Percentiles rank a stretch among this genome's conserved stretches.
phyloP scores from a whole-genome alignment of 768 basidiomycete genomes.

The Fibroporia radiculosa region DNA sequence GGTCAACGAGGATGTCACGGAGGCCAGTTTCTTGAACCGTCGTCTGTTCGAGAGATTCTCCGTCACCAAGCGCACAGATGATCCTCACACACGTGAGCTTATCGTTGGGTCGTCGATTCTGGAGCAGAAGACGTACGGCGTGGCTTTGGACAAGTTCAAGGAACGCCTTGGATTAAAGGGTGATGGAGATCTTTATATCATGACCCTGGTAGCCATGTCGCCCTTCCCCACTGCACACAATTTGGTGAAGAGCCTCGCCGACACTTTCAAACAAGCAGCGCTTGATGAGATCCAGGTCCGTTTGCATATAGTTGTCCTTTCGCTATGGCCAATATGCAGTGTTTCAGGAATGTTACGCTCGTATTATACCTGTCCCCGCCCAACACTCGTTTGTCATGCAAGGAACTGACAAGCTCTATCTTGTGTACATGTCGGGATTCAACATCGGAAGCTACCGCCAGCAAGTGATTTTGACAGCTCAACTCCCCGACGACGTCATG shows the following conservation, averaged over 20 bases:
- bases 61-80: slow-evolving; percentile 20
- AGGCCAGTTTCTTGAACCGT: slow-evolving; percentile 34
- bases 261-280: slow-evolving; percentile 25
- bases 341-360: slow-evolving; percentile 14
- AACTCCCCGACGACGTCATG: background rate
- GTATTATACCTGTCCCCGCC: slow-evolving; percentile 27
- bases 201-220: slow-evolving; percentile 34
- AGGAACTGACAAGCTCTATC: slow-evolving; percentile 25
- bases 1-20: slow-evolving; percentile 29
- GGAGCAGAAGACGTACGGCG: slow-evolving; percentile 26
- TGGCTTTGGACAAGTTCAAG: slow-evolving; percentile 29
- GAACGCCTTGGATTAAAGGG: slow-evolving; percentile 26
- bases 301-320: background rate
- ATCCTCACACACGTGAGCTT: slow-evolving; percentile 16
- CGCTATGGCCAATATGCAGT: background rate
- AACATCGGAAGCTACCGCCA: slow-evolving; percentile 28
- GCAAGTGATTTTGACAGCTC: slow-evolving; percentile 27
- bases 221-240: slow-evolving; percentile 28
- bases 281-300: slow-evolving; percentile 29
- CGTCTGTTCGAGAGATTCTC: slow-evolving; percentile 33
- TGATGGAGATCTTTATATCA: slow-evolving; percentile 22
- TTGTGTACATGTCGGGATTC: slow-evolving; percentile 30
- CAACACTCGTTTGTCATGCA: slow-evolving; percentile 31
- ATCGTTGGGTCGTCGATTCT: slow-evolving; percentile 27
- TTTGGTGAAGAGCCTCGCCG: slow-evolving; percentile 24